Conservation (phyloP, 495 filamentous ascomycete genomes). For the Aspergillus steynii region DNA sequence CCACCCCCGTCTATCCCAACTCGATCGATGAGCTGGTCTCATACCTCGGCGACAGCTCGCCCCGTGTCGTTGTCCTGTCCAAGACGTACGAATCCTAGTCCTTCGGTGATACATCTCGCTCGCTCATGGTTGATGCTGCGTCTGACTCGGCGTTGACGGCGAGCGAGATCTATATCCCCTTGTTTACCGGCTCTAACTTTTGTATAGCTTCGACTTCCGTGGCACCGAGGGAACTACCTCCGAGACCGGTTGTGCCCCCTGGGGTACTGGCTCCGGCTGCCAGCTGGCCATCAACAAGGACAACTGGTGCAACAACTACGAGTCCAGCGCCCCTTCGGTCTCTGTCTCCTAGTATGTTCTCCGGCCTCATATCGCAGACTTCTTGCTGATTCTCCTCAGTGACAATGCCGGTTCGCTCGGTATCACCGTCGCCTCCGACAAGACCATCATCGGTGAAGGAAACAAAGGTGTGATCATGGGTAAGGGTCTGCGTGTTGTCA, state of each 20-base stretch:
- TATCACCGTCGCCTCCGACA: conserved; percentile 48
- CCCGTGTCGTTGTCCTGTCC: conserved; percentile 41
- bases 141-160: no score
- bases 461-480: conserved; percentile 42
- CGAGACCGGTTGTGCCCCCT: conserved; percentile 46
- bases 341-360: conserved; percentile 34
- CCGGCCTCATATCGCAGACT: no score
- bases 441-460: conserved; percentile 44
- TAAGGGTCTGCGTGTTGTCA: conserved; percentile 46
- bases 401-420: conserved; percentile 45
- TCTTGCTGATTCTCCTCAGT: no score
- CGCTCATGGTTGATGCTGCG: no score
- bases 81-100: conserved; percentile 20
- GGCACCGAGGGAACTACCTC: conserved; percentile 44
- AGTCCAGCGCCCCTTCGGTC: conserved; percentile 33
- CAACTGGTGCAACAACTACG: conserved; percentile 47
- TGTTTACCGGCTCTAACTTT: no score
- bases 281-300: conserved; percentile 57
- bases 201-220: conserved; percentile 38
- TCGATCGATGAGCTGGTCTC: conserved; percentile 44
- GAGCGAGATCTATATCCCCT: no score
- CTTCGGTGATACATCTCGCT: no score
- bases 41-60: conserved; percentile 36
- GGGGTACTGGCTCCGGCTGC: conserved; percentile 43
- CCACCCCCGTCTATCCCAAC: conserved; percentile 37